These are phyloP conservation scores for Ogataea degrootiae DNA, from an alignment of 805 yeast genomes.

Conservation along the genomic window DNA sequence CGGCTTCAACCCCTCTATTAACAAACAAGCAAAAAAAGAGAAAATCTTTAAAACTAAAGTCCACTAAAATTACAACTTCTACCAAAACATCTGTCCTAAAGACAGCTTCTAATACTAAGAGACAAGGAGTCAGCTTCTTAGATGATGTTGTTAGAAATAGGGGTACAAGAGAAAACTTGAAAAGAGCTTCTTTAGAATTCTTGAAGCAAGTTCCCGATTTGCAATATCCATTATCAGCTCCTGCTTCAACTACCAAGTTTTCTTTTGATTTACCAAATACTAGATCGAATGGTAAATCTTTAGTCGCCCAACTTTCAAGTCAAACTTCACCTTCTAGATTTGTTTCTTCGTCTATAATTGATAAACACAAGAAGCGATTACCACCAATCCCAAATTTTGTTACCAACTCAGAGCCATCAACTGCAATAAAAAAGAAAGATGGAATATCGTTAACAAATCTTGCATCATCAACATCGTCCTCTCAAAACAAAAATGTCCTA, in stretches of 20 bases:
- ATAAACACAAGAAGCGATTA: constrained; percentile 15
- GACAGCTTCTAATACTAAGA: neutral
- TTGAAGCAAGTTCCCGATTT: constrained; percentile 12
- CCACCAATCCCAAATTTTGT: constrained; percentile 29
- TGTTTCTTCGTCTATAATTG: constrained; percentile 9
- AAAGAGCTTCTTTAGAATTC: constrained; percentile 22
- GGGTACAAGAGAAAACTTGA: constrained; percentile 25
- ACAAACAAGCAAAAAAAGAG: constrained; percentile 5
- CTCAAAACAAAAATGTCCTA: too few relatives aligned
- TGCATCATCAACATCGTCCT: too few relatives aligned
- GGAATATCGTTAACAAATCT: too few relatives aligned
- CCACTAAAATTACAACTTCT: neutral
- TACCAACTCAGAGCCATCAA: neutral
- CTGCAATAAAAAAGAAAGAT: neutral
- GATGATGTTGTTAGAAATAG: constrained; percentile 25
- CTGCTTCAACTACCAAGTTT: constrained; percentile 15
- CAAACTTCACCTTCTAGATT: constrained; percentile 28
- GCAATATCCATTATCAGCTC: constrained; percentile 16
- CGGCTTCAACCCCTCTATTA: constrained; percentile 29
- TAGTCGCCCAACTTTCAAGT: constrained; percentile 5
- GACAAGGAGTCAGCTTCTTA: constrained; percentile 12
- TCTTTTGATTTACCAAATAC: constrained; percentile 1
- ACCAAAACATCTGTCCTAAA: neutral
- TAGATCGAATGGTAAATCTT: neutral
- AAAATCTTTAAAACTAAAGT: constrained; percentile 1